Base-by-base conservation (phyloP, 2,329 filamentous ascomycete genomes). In the Ceratocystis variospora region DNA sequence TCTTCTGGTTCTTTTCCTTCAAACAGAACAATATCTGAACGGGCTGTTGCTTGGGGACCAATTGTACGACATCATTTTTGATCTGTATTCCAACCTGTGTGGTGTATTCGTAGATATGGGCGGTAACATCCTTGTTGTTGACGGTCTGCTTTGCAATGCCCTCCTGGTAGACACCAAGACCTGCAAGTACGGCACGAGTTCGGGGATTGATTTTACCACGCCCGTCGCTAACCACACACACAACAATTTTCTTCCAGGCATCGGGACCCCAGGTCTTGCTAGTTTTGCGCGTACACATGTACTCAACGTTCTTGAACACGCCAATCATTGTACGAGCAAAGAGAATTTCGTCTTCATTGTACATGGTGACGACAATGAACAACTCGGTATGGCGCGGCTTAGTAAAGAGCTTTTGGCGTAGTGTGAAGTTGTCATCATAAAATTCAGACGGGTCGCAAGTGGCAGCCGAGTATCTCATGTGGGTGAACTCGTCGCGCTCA, bases 1-100 rank as follows among this genome's bases (percentile, higher is more conserved):
- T 99, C 81, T 99, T 99, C 79, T 96, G 92, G 74, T 99, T 99
- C 83, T 96, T 97, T 74, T 99, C 94, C 79, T 99, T 99, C 68
- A 99, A 77, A 75, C 94, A 99, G 80, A 99, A 99, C 3, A 99
- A 84, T 79, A 99, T 88, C 78, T 99, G 94, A 1, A 99, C 89
- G 0, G 94, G 93, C 69, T 94, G 91, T 68, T 88, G 88, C 73
- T 91, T 90, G 61, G 87, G 87, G 69, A 94, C 89, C 62, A 97
- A 80, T 61, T 87, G 82, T 7, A 97, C 93, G 53, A 96, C 83
- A 68, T 88, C 88, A 71, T 93, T 95, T 79, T 96, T 96, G 74
- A 97, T 85, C 72, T 90, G 86, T 72, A 97, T 79, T 44, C 89
- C 89, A 70, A 92, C 89, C 76, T 94, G 89, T 0, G 88, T 89